These are phyloP conservation scores for Carex littledalei DNA, from an alignment of 176 grass and related monocot genomes.

Conservation along the genomic window DNA sequence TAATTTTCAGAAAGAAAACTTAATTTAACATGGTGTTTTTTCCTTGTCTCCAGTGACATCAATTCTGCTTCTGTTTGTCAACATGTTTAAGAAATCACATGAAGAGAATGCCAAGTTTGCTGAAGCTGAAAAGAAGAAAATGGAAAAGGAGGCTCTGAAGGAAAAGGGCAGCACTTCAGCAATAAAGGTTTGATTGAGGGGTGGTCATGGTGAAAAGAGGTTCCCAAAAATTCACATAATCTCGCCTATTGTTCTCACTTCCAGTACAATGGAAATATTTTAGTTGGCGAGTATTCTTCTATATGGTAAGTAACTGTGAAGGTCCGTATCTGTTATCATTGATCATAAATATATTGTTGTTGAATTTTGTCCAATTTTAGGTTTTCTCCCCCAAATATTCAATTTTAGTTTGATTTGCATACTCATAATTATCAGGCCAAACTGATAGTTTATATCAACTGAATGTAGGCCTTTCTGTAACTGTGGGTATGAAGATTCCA, in stretches of 20 bases:
- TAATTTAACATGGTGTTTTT: slow-evolving; percentile 26
- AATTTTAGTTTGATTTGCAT: background rate
- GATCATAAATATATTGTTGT: background rate
- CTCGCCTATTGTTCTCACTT: background rate
- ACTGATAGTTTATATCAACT: background rate
- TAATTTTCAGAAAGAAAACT: background rate
- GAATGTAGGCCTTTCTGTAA: background rate
- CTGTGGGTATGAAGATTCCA: background rate
- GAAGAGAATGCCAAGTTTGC: slow-evolving; percentile 71
- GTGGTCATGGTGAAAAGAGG: background rate
- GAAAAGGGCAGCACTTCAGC: slow-evolving; percentile 41
- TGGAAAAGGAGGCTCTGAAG: slow-evolving; percentile 59
- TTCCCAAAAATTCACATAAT: background rate
- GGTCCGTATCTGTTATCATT: background rate
- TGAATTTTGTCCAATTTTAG: background rate
- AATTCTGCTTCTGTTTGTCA: slow-evolving; percentile 91
- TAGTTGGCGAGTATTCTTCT: background rate
- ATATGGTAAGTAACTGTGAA: background rate
- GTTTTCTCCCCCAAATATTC: background rate
- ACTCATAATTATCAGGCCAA: background rate
- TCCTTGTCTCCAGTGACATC: slow-evolving; percentile 76
- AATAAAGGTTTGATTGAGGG: slow-evolving; percentile 39
- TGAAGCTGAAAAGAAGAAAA: slow-evolving; percentile 87
- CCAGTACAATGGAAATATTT: background rate
- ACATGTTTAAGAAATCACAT: slow-evolving; percentile 92